phyloP scores from a whole-genome alignment of 495 filamentous ascomycete genomes.

The Podospora fimiseda region DNA sequence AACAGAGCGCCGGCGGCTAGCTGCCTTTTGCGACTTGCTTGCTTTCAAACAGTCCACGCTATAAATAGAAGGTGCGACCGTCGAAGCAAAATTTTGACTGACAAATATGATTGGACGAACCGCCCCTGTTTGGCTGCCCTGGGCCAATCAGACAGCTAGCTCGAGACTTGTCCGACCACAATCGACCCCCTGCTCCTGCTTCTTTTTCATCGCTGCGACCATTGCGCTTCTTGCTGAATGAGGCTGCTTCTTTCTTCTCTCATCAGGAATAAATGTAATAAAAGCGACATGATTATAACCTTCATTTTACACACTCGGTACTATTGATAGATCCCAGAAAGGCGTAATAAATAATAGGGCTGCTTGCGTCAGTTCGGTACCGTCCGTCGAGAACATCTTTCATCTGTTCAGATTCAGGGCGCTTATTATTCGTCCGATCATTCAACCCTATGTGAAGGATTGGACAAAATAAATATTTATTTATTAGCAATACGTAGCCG shows the following conservation, averaged over 20 bases:
- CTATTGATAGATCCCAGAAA: slow-evolving; percentile 5
- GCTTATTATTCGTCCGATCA: not conserved
- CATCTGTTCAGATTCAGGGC: not conserved
- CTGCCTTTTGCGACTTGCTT: slow-evolving; percentile 20
- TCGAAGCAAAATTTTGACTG: slow-evolving; percentile 21
- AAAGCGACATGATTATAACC: too few relatives aligned
- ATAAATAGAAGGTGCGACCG: slow-evolving; percentile 27
- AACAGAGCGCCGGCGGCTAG: slow-evolving; percentile 24
- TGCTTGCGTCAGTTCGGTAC: not conserved
- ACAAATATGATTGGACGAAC: not conserved
- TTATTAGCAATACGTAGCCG: slow-evolving; percentile 7
- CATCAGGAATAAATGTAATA: too few relatives aligned
- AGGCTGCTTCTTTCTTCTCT: not conserved
- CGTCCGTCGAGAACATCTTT: not conserved
- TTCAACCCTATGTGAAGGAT: not conserved
- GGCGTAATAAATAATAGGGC: not conserved
- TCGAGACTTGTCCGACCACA: slow-evolving; percentile 10
- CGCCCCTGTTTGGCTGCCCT: slow-evolving; percentile 18
- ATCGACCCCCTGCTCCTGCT: slow-evolving; percentile 1
- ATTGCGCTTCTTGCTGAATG: not conserved
- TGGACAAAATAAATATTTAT: not conserved
- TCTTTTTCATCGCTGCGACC: not conserved
- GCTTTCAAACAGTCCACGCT: slow-evolving; percentile 28
- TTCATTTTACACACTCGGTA: not conserved
- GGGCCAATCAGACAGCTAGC: slow-evolving; percentile 9